Percentiles rank a stretch among this genome's conserved stretches.
phyloP scores from a whole-genome alignment of 192 early-diverging fungal species.

The Podila clonocystis region DNA sequence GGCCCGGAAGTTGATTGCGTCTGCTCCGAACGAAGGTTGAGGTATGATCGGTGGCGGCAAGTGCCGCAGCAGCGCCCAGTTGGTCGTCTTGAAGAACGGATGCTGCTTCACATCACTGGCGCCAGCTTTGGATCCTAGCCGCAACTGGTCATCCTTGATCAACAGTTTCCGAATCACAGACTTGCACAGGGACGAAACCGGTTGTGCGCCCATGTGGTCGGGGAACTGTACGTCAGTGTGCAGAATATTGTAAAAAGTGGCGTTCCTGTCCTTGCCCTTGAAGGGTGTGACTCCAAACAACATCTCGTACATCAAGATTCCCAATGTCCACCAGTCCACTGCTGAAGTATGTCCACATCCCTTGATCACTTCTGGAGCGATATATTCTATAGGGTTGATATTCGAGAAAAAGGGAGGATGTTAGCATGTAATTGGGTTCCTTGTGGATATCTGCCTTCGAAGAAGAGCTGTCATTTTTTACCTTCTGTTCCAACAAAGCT shows the following conservation, averaged over 20 bases:
- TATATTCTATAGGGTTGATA: slow-evolving; percentile 26
- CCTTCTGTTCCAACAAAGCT: slow-evolving; percentile 98
- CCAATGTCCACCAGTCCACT: slow-evolving; percentile 99
- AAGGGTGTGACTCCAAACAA: slow-evolving; percentile 97
- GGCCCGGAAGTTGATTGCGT: slow-evolving; percentile 77
- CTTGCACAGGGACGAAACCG: slow-evolving; percentile 66
- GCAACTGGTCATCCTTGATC: slow-evolving; percentile 89
- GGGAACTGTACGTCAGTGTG: slow-evolving; percentile 88
- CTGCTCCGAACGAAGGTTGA: slow-evolving; percentile 61
- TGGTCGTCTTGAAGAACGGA: slow-evolving; percentile 88
- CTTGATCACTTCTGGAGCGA: slow-evolving; percentile 79
- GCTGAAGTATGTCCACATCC: slow-evolving; percentile 95
- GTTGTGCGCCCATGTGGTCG: slow-evolving; percentile 43
- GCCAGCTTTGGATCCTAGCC: slow-evolving; percentile 90
- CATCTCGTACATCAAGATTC: slow-evolving; percentile 99
- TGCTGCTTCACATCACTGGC: slow-evolving; percentile 95
- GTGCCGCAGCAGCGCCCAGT: slow-evolving; percentile 94
- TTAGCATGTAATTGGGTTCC: neutral
- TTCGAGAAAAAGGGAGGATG: neutral
- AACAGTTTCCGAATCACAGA: slow-evolving; percentile 85
- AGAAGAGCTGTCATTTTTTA: slow-evolving; percentile 17
- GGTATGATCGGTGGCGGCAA: slow-evolving; percentile 89
- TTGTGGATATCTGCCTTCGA: neutral
- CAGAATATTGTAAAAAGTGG: slow-evolving; percentile 91
- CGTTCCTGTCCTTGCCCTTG: slow-evolving; percentile 91